A percentile compares a stretch with the other conserved stretches of the same genome.
Evolutionary conservation across 306 rosid genomes (phyloP).

Genomic region (Astragalus membranaceus): DNA sequence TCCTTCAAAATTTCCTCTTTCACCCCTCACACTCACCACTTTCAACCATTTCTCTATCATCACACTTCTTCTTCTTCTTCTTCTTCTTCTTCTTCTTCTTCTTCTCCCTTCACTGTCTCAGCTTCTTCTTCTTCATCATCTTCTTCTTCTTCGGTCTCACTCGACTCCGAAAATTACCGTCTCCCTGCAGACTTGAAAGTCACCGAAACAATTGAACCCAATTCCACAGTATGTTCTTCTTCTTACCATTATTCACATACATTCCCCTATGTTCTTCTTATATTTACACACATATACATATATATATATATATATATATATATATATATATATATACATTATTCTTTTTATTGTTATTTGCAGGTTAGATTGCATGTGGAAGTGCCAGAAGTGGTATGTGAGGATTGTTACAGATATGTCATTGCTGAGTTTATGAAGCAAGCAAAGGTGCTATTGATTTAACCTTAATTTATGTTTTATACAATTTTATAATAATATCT

Average conservation of each 20-base stretch:
- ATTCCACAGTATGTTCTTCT: conserved; percentile 54
- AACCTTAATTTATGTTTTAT: not conserved
- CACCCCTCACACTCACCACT: conserved; percentile 31
- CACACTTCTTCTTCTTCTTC: not conserved
- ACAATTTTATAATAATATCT: not conserved
- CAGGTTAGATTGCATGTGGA: conserved; percentile 79
- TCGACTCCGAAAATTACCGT: conserved; percentile 34
- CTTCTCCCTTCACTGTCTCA: conserved; percentile 31
- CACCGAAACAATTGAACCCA: conserved; percentile 53
- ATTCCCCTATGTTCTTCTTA: no score
- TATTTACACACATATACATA: no score
- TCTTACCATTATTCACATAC: not conserved
- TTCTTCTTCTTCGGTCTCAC: conserved; percentile 28
- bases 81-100: conserved; percentile 29
- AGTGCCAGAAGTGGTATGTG: conserved; percentile 74
- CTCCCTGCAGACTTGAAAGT: conserved; percentile 64
- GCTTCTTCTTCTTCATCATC: conserved; percentile 30
- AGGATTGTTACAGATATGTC: conserved; percentile 71
- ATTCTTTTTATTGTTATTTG: conserved; percentile 18
- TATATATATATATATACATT: no score
- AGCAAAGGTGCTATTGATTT: conserved; percentile 49
- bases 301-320: no score
- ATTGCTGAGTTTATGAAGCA: conserved; percentile 68
- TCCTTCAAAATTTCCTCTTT: conserved; percentile 21
- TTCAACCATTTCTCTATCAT: conserved; percentile 12